Evolutionary conservation across 1,139 yeast species (phyloP).

Genomic region (Hanseniaspora uvarum): DNA sequence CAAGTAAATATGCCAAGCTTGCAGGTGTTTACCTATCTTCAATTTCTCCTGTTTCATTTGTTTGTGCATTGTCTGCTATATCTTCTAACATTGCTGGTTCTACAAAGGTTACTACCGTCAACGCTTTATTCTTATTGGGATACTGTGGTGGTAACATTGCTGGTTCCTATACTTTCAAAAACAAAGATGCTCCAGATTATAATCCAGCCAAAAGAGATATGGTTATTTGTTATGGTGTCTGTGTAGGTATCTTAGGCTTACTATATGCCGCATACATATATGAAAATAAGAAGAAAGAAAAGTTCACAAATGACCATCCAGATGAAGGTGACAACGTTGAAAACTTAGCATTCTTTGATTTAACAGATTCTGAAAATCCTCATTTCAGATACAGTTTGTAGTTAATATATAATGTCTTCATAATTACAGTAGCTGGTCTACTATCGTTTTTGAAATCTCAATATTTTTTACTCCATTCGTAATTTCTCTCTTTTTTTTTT

Average conservation of each 20-base stretch:
- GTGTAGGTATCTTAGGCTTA: conserved; percentile 26
- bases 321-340: conserved; percentile 27
- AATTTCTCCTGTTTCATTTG: conserved; percentile 33
- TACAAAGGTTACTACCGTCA: conserved; percentile 31
- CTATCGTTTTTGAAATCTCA: neutral
- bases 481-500: too few species aligned
- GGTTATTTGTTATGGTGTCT: conserved; percentile 29
- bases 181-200: conserved; percentile 45
- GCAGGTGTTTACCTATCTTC: conserved; percentile 37
- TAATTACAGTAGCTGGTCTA: neutral
- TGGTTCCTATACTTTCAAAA: conserved; percentile 59
- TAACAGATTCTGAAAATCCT: conserved; percentile 43
- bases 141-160: conserved; percentile 42
- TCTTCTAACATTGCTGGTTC: conserved; percentile 32
- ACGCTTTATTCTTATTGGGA: conserved; percentile 25
- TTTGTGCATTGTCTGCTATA: conserved; percentile 30
- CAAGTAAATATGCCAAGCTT: conserved; percentile 31
- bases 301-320: conserved; percentile 23
- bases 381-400: conserved; percentile 36
- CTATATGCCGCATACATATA: conserved; percentile 19
- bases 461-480: too few species aligned
- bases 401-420: neutral
- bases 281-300: conserved; percentile 27
- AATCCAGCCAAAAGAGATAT: conserved; percentile 37
- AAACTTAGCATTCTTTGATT: conserved; percentile 40